These are phyloP conservation scores for Quercus rubra DNA, from an alignment of 306 rosid species.

Conservation along the genomic window DNA sequence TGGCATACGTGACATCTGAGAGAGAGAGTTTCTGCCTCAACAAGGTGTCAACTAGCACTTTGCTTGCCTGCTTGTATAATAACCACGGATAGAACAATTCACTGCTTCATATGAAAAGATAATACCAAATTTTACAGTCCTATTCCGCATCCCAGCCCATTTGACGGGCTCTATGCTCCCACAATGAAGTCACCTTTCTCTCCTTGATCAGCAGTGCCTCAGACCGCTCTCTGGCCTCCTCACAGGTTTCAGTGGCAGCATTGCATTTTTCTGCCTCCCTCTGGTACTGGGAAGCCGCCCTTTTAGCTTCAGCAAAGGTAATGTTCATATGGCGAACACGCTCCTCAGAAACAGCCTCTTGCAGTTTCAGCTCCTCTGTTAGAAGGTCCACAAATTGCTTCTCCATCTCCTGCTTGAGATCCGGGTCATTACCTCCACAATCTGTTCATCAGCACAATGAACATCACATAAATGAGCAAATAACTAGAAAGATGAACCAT, in stretches of 20 bases:
- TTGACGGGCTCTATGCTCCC: constrained; percentile 87
- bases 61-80: constrained; percentile 47
- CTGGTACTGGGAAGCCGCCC: constrained; percentile 91
- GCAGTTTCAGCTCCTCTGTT: constrained; percentile 84
- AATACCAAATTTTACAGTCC: constrained; percentile 15
- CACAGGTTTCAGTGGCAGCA: constrained; percentile 92
- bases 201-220: constrained; percentile 76
- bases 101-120: constrained; percentile 12
- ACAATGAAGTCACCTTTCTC: constrained; percentile 57
- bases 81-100: constrained; percentile 20
- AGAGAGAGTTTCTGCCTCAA: constrained; percentile 23
- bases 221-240: constrained; percentile 80
- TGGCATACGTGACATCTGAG: constrained; percentile 32
- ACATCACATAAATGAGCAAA: constrained; percentile 4
- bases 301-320: constrained; percentile 78
- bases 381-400: constrained; percentile 94
- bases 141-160: constrained; percentile 87
- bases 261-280: constrained; percentile 94
- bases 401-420: constrained; percentile 91
- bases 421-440: constrained; percentile 89
- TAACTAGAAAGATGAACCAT: constrained; percentile 1
- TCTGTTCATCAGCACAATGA: constrained; percentile 47
- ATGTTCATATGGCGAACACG: constrained; percentile 76
- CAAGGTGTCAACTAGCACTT: constrained; percentile 44
- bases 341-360: constrained; percentile 73